Evolutionary conservation across 2,329 filamentous ascomycete genomes (phyloP).

Genomic region (Fonsecaea erecta): DNA sequence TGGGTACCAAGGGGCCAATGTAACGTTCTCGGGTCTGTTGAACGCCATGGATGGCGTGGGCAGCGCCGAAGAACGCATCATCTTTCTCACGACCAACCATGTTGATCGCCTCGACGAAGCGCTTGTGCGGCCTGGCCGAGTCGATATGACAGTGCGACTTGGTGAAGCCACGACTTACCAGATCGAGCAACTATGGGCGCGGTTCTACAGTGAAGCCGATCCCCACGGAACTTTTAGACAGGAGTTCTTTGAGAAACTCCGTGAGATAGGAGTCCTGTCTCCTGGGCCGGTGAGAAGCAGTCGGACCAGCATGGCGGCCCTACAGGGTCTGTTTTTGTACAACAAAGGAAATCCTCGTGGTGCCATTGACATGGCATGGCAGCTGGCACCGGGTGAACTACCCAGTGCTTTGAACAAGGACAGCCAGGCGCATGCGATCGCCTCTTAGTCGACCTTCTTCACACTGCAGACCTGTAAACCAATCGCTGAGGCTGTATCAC

Average conservation of each 20-base stretch:
- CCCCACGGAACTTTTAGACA: conserved; percentile 63
- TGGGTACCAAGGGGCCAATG: conserved; percentile 83
- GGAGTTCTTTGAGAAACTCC: conserved; percentile 72
- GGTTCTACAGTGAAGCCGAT: conserved; percentile 89
- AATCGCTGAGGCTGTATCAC: background rate
- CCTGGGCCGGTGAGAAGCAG: conserved; percentile 37
- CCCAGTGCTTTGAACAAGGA: conserved; percentile 27
- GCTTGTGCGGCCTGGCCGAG: conserved; percentile 84
- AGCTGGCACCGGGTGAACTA: conserved; percentile 33
- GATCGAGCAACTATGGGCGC: conserved; percentile 85
- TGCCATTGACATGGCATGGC: conserved; percentile 75
- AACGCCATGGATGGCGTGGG: conserved; percentile 90
- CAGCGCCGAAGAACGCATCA: conserved; percentile 88
- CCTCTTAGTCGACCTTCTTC: background rate
- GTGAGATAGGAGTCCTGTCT: conserved; percentile 71
- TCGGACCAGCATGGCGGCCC: conserved; percentile 81
- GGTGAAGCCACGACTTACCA: conserved; percentile 87
- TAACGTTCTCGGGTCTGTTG: conserved; percentile 90
- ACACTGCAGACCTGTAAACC: background rate
- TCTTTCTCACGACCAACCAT: conserved; percentile 94
- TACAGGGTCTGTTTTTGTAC: conserved; percentile 93
- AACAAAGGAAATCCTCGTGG: conserved; percentile 91
- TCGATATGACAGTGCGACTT: conserved; percentile 90
- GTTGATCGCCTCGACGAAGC: conserved; percentile 83
- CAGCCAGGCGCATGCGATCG: conserved; percentile 10